Base-by-base conservation (phyloP, 2,329 filamentous ascomycete genomes). In the Trichoderma oligosporum region DNA sequence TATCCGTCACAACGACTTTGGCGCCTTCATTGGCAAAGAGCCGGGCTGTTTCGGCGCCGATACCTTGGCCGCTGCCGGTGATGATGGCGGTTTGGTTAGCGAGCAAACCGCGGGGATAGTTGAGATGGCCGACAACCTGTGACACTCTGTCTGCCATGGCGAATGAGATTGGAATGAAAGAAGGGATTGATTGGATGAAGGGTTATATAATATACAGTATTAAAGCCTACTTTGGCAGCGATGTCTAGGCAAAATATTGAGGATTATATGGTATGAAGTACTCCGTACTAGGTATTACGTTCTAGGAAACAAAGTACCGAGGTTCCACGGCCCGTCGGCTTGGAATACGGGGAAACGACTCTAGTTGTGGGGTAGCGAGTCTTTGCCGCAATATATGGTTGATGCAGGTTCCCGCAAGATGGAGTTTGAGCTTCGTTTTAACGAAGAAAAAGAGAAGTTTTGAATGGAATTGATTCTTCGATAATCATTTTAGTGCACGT, bases 1-100 rank as follows among this genome's bases (percentile, higher is more conserved):
- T 90, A 73, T 96, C 91, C 22, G 89, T 86, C 44, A 96, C 78
- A 9, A 96, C 78, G 0, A 96, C 90, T 69, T 87, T 91, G 14
- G 91, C 90, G 22, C 91, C 91, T 73, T 96, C 90, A 60, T 91
- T 93, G 11, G 89, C 90, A 67, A 96, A 95, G 3, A 95, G 75
- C 8, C 85, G 80, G 7, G 91, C 91, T 29, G 87, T 81, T 74
- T 96, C 91, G 25, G 90, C 91, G 22, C 91, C 91, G 70, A 96
- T 96, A 59, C 91, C 91, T 71, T 95, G 90, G 7, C 89, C 90
- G 16, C 86, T 85, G 42, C 91, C 90, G 2, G 91, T 96, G 70
- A 96, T 87, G 71, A 96, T 95, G 67, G 91, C 91, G 14, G 88
- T 84, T 70, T 96, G 90, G 52, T 87, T 88, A 27, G 82, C 82